Evolutionary conservation across 1,284 basidiomycete genomes (phyloP).

Genomic region (Cryptococcus sp.): DNA sequence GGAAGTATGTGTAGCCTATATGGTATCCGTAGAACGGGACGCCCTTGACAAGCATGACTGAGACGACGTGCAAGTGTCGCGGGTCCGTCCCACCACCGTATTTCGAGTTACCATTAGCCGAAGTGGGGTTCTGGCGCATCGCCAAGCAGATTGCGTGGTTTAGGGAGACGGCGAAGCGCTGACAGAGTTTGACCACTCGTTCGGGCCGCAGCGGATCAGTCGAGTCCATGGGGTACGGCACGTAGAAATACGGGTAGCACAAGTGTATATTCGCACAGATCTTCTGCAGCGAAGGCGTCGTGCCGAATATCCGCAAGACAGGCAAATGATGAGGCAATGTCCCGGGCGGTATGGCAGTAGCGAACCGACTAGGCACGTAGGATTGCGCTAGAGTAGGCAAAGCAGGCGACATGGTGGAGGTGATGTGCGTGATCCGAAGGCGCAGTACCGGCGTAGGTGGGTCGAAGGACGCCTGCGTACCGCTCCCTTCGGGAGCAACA

Average conservation of each 20-base stretch:
- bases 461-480: background rate
- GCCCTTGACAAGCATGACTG: constrained; percentile 88
- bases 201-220: constrained; percentile 49
- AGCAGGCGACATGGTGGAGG: constrained; percentile 47
- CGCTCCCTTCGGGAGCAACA: constrained; percentile 3
- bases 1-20: constrained; percentile 78
- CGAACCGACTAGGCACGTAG: constrained; percentile 60
- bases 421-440: constrained; percentile 55
- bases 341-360: constrained; percentile 51
- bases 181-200: constrained; percentile 49
- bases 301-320: constrained; percentile 82
- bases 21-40: constrained; percentile 95
- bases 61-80: constrained; percentile 57
- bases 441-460: constrained; percentile 31
- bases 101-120: constrained; percentile 23
- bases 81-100: constrained; percentile 48
- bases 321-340: constrained; percentile 65
- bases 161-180: constrained; percentile 48
- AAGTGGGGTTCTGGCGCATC: constrained; percentile 47
- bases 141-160: constrained; percentile 53
- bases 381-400: constrained; percentile 34
- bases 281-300: constrained; percentile 73
- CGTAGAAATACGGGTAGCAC: constrained; percentile 60
- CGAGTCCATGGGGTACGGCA: constrained; percentile 58
- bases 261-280: constrained; percentile 89